phyloP scores from a whole-genome alignment of 148 eudicot species.

The Nepenthes gracilis region DNA sequence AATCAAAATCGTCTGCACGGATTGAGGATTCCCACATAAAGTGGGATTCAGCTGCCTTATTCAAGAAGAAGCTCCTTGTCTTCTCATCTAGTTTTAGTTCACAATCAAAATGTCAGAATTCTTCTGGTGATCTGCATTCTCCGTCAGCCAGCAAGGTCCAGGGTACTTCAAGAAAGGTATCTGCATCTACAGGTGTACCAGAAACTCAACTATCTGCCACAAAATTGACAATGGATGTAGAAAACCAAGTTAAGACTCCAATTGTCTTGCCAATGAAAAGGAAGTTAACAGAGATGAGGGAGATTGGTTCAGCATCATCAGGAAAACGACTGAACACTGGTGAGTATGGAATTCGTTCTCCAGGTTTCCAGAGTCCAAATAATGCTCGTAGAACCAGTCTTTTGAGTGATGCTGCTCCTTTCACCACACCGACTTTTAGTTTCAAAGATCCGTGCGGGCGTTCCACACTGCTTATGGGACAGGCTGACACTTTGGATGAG shows the following conservation, averaged over 20 bases:
- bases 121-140: conserved; percentile 29
- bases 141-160: conserved; percentile 27
- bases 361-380: conserved; percentile 51
- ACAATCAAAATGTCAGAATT: conserved; percentile 20
- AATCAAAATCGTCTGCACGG: conserved; percentile 19
- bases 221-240: conserved; percentile 35
- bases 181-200: conserved; percentile 18
- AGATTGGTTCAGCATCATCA: conserved; percentile 27
- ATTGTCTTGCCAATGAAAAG: conserved; percentile 79
- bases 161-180: conserved; percentile 23
- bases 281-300: conserved; percentile 60
- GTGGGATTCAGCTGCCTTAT: conserved; percentile 34
- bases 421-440: conserved; percentile 36
- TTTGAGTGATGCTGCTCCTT: conserved; percentile 35
- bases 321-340: conserved; percentile 47
- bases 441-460: conserved; percentile 46
- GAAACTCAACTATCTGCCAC: conserved; percentile 32
- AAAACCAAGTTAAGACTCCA: conserved; percentile 51
- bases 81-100: conserved; percentile 39
- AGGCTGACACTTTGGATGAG: conserved; percentile 43
- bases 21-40: conserved; percentile 28
- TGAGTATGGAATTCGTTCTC: conserved; percentile 57
- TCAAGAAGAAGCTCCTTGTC: conserved; percentile 46
- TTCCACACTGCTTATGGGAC: conserved; percentile 17
- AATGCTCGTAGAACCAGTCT: conserved; percentile 41